Percentiles rank a stretch among this genome's conserved stretches.
phyloP scores from a whole-genome alignment of 1,284 basidiomycete genomes.

The Mycena sp. region DNA sequence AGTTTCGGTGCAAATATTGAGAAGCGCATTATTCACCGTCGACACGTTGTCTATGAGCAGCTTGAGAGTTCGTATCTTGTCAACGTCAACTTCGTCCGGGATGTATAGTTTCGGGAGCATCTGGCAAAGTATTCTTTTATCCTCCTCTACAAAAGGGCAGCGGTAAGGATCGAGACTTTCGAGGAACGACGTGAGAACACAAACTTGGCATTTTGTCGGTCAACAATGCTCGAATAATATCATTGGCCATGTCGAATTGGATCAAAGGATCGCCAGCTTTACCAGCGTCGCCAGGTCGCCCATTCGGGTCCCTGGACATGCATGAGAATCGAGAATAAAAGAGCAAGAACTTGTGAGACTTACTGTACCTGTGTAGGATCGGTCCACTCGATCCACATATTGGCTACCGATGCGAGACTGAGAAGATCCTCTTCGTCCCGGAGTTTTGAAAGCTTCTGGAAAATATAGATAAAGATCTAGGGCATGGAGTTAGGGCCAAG shows the following conservation, averaged over 20 bases:
- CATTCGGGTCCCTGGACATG: conserved; percentile 39
- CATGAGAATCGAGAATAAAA: neutral
- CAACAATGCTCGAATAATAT: conserved; percentile 70
- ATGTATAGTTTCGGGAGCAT: conserved; percentile 81
- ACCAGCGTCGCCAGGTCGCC: conserved; percentile 35
- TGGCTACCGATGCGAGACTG: conserved; percentile 72
- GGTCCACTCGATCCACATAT: conserved; percentile 88
- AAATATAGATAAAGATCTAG: conserved; percentile 69
- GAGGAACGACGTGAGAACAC: conserved; percentile 31
- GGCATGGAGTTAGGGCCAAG: conserved; percentile 9
- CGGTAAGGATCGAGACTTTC: neutral
- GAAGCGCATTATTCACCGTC: conserved; percentile 57
- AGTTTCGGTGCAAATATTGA: conserved; percentile 10
- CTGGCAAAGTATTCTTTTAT: conserved; percentile 82
- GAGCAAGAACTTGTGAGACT: conserved; percentile 43
- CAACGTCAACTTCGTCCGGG: conserved; percentile 71
- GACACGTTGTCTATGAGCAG: conserved; percentile 72
- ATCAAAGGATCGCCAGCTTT: conserved; percentile 56
- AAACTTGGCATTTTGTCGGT: conserved; percentile 54
- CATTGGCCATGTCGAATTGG: conserved; percentile 80
- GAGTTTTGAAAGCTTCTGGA: conserved; percentile 60
- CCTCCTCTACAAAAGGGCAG: conserved; percentile 63
- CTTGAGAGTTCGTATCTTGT: conserved; percentile 74
- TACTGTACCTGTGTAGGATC: conserved; percentile 81
- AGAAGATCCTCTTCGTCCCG: conserved; percentile 79